Evolutionary conservation across 768 basidiomycete genomes (phyloP).

Genomic region (Collybia mongolica): DNA sequence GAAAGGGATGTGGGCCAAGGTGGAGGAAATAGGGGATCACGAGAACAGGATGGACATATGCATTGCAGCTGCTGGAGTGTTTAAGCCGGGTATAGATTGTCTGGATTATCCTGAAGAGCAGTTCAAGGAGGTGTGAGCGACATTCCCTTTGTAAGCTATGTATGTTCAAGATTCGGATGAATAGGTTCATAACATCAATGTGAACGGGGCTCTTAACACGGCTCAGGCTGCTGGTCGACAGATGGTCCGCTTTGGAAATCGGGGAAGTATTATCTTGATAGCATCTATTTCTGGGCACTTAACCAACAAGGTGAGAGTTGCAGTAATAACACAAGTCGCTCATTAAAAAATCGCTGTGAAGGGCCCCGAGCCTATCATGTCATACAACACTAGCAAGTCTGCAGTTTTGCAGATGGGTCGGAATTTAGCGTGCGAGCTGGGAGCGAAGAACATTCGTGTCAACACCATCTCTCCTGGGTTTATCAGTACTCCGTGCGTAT

Average conservation of each 20-base stretch:
- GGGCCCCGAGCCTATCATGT: constrained; percentile 63
- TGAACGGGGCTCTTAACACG: constrained; percentile 57
- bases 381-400: constrained; percentile 75
- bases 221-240: constrained; percentile 65
- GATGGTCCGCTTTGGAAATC: constrained; percentile 50
- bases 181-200: constrained; percentile 69
- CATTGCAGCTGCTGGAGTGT: constrained; percentile 72
- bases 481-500: constrained; percentile 60
- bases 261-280: constrained; percentile 61
- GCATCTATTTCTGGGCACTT: constrained; percentile 61
- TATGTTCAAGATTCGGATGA: background rate
- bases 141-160: background rate
- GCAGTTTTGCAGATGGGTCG: constrained; percentile 77
- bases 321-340: background rate
- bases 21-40: constrained; percentile 56
- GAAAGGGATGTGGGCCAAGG: constrained; percentile 52
- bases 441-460: constrained; percentile 60
- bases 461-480: constrained; percentile 76
- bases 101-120: constrained; percentile 60
- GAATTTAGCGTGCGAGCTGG: constrained; percentile 79
- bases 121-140: constrained; percentile 52
- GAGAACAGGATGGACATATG: constrained; percentile 75
- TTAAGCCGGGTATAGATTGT: constrained; percentile 53
- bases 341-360: background rate
- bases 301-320: constrained; percentile 4